A percentile compares a stretch with the other conserved stretches of the same genome.
phyloP scores from a whole-genome alignment of 805 yeast genomes.

The Komagataella pastoris region DNA sequence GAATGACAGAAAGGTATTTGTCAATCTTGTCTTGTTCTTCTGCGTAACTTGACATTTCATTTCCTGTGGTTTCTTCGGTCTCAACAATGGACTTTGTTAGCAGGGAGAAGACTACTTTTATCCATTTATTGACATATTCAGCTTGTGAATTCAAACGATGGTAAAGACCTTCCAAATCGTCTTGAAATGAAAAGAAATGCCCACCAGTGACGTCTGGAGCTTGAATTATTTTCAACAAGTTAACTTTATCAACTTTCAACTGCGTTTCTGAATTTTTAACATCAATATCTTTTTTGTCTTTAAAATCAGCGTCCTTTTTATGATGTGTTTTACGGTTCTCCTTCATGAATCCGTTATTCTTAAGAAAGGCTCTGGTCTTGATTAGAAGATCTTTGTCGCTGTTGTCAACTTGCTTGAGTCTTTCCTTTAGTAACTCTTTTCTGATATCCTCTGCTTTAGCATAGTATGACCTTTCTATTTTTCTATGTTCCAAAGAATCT shows the following conservation, averaged over 20 bases:
- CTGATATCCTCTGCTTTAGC: slow-evolving; percentile 50
- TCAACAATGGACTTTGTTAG: slow-evolving; percentile 27
- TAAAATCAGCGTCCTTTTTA: background rate
- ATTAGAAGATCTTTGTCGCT: background rate
- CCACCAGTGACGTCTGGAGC: background rate
- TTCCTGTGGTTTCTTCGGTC: slow-evolving; percentile 33
- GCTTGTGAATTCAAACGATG: slow-evolving; percentile 31
- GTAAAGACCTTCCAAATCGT: background rate
- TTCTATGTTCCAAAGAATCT: slow-evolving; percentile 19
- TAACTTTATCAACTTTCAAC: background rate
- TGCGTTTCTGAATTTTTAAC: background rate
- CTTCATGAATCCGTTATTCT: background rate
- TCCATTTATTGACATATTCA: slow-evolving; percentile 35
- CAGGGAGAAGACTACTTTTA: slow-evolving; percentile 29
- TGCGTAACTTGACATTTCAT: slow-evolving; percentile 66
- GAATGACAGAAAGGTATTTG: slow-evolving; percentile 40
- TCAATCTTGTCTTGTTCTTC: slow-evolving; percentile 64
- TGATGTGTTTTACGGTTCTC: background rate
- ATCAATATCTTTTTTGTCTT: background rate
- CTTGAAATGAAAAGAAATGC: background rate
- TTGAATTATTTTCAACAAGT: background rate
- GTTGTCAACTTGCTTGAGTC: slow-evolving; percentile 21
- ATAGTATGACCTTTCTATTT: slow-evolving; percentile 39
- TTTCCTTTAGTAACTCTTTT: slow-evolving; percentile 31
- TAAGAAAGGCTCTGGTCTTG: slow-evolving; percentile 2